These are phyloP conservation scores for Heliocybe sulcata DNA, from an alignment of 1,284 basidiomycete species.

Conservation along the genomic window DNA sequence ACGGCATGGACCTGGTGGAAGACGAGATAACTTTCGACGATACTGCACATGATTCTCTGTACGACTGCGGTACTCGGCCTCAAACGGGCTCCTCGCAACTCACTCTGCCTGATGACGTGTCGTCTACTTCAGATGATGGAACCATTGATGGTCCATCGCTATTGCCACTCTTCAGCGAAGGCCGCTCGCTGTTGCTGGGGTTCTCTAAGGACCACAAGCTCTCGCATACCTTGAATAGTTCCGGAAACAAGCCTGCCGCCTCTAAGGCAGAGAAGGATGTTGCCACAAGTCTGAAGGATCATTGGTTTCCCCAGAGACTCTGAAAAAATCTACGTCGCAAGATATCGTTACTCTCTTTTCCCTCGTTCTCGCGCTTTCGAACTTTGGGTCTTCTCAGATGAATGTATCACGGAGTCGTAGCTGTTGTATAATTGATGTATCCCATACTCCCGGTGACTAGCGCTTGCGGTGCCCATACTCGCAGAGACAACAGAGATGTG, in stretches of 20 bases:
- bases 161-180: conserved; percentile 30
- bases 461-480: too few species aligned
- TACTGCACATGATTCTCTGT: background rate
- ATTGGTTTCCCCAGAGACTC: conserved; percentile 55
- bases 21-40: background rate
- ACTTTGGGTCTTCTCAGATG: background rate
- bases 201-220: conserved; percentile 9
- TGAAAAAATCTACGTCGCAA: too few species aligned
- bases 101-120: background rate
- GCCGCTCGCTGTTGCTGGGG: conserved; percentile 26
- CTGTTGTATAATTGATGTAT: too few species aligned
- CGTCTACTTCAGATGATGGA: background rate
- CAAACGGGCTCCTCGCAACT: background rate
- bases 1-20: background rate
- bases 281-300: conserved; percentile 40
- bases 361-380: background rate
- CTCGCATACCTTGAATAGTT: background rate
- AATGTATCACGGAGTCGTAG: too few species aligned
- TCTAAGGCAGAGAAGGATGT: conserved; percentile 49
- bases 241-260: conserved; percentile 10
- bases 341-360: background rate
- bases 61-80: background rate
- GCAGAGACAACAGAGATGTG: too few species aligned
- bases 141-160: background rate
- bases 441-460: too few species aligned